Percentiles rank a stretch among this genome's conserved stretches.
These are phyloP conservation scores for Obelidium mucronatum DNA, from an alignment of 192 early-diverging fungal genomes.

Conservation along the genomic window DNA sequence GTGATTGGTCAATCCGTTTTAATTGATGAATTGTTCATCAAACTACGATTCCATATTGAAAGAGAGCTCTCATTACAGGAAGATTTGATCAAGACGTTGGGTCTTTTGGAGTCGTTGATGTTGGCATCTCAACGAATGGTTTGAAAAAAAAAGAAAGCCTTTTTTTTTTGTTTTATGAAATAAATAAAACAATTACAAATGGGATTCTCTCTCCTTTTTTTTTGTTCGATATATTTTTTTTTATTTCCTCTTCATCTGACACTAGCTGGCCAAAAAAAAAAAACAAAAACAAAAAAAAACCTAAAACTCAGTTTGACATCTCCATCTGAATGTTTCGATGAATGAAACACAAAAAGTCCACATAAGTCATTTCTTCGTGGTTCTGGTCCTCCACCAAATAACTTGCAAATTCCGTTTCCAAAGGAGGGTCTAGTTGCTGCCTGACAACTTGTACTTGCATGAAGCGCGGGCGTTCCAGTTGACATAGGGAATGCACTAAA, in stretches of 20 bases:
- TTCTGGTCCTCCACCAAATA: slow-evolving; percentile 90
- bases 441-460: slow-evolving; percentile 78
- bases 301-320: neutral
- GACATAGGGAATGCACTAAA: slow-evolving; percentile 68
- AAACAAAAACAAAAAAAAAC: neutral
- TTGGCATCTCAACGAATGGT: slow-evolving; percentile 16
- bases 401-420: slow-evolving; percentile 80
- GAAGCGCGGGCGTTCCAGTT: slow-evolving; percentile 69
- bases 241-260: no score
- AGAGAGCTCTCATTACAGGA: slow-evolving; percentile 82
- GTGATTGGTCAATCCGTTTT: slow-evolving; percentile 82
- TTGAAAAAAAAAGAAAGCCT: slow-evolving; percentile 2
- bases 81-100: slow-evolving; percentile 78
- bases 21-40: slow-evolving; percentile 79
- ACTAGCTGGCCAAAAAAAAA: no score
- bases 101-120: slow-evolving; percentile 70
- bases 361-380: slow-evolving; percentile 87
- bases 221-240: no score
- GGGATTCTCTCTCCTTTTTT: no score
- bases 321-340: slow-evolving; percentile 61
- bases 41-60: slow-evolving; percentile 74
- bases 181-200: neutral
- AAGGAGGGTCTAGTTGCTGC: slow-evolving; percentile 78
- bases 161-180: no score
- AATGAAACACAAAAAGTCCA: slow-evolving; percentile 88